Base-by-base conservation (phyloP, 345 rosid species). In the Corymbia maculata region DNA sequence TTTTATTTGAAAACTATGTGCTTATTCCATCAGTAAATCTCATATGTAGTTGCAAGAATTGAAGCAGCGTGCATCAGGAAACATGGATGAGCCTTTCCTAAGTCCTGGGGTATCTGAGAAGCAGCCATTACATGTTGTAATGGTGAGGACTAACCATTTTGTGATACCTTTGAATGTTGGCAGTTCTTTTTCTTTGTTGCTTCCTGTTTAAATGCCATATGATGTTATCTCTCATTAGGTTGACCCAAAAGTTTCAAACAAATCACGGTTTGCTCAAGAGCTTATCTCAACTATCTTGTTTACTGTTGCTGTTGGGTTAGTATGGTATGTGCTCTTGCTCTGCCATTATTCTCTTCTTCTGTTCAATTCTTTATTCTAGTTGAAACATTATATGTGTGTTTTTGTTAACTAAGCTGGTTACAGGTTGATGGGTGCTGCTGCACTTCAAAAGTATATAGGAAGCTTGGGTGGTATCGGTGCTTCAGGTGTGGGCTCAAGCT, bases 401-500 rank as follows among this genome's bases (percentile, higher is more conserved):
- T 75, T 49, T 3, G 42, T 44, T 75, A 49, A n/a, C 51, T 88
- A 88, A 82, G 59, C 89, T n/a, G 87, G 86, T 90, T 89, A 89
- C 92, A 97, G 99, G 98, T 85, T 98, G 59, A 93, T 98, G 98
- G 99, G 99, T 91, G 97, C 98, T 79, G 93, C 99, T 86, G 98
- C 99, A 45, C 97, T 98, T 89, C 99, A 98, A 89, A 98, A 95
- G 93, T 98, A 97, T 92, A 91, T 97, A 86, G 99, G 98, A 85
- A 94, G 97, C 92, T 92, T 97, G 87, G 99, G 99, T 89, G 99
- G 99, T 86, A 97, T 97, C 86, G 99, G 99, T 91, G 85, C 99
- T 89, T 97, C 99, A 80, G 98, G 99, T 82, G 99, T 97, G 90
- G 99, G 99, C 88, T 98, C 99, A 55, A 95, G 97, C 91, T 97